Base-by-base conservation (phyloP, 495 filamentous ascomycete genomes). In the Trichoderma erinaceum region DNA sequence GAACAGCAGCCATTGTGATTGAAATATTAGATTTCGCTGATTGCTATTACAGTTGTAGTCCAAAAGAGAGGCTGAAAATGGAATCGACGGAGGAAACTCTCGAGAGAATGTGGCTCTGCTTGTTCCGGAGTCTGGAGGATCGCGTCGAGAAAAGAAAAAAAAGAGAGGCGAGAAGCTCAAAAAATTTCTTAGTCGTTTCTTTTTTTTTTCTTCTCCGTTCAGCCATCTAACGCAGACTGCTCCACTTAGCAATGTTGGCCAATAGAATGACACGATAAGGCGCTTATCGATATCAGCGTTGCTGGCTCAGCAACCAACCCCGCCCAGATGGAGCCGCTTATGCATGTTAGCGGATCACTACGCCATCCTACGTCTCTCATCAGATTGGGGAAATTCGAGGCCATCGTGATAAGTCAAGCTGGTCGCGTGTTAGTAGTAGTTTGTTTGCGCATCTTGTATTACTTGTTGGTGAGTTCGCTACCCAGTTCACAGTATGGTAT, bases 1-100 rank as follows among this genome's bases (percentile, higher is more conserved):
- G 91, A 71, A 89, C 79, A 71, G 88, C 73, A 63, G 71, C 65
- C 75, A 77, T 77, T 44, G 65, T 66, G 43, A 44, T 23, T 2
- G 41, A 7, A 52, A 18, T 43, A 61, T 35, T 32, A 61, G 35
- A 32, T 61, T 7, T 29, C 25, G 3, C 1, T 61, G 21, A 5
- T 15, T 35, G 43, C 11, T 5, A 5, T 43, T 65, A 25, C 4
- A 13, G 3, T 3, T 25, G 43, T 43, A 25, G 21, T 44, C 7
- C 12, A 44, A 43, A 25, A 7, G 64, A 25, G 32, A 44, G 21
- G 35, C 21, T 32, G 18, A 66, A n/a, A 29, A 16, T 15, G 4
- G 16, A 18, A 12, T 0, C 21, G 41, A 44, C 2, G 16, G 27
- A 65, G n/a, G 6, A 66, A 32, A n/a, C 8, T 15, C 21, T 12